Conservation (phyloP, 1,284 basidiomycete species). For the Leccinum pachyderme region DNA sequence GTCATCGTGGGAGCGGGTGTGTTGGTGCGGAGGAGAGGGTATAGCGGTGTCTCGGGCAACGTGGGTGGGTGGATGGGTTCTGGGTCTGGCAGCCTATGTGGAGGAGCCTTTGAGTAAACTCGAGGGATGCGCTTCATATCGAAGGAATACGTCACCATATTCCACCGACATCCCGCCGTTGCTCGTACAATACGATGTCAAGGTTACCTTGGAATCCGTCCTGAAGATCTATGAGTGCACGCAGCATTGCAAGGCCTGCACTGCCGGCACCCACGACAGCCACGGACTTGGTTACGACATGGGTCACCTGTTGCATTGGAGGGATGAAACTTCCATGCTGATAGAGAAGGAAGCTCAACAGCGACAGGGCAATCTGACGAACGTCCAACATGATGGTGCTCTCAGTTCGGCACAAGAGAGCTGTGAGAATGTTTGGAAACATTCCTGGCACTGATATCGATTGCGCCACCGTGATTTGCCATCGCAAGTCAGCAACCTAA, state of each 20-base stretch:
- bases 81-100: constrained; percentile 44
- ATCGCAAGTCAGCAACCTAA: no score
- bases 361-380: constrained; percentile 7
- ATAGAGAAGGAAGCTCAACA: constrained; percentile 15
- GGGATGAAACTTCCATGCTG: background rate
- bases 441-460: background rate
- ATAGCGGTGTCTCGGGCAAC: constrained; percentile 54
- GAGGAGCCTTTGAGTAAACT: background rate
- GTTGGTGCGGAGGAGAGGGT: constrained; percentile 54
- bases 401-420: background rate
- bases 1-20: constrained; percentile 54
- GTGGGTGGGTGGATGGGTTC: constrained; percentile 40
- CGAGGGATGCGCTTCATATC: background rate
- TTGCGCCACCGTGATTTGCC: background rate
- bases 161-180: constrained; percentile 49
- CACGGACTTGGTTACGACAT: constrained; percentile 41
- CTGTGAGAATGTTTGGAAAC: background rate
- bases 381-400: constrained; percentile 16
- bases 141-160: constrained; percentile 38
- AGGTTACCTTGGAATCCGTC: constrained; percentile 37
- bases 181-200: constrained; percentile 53
- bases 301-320: constrained; percentile 2
- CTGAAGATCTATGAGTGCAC: constrained; percentile 48
- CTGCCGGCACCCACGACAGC: constrained; percentile 54
- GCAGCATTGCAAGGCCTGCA: constrained; percentile 51